These are phyloP conservation scores for Choricystis sp. DNA, from an alignment of 139 green algal species.

Conservation along the genomic window DNA sequence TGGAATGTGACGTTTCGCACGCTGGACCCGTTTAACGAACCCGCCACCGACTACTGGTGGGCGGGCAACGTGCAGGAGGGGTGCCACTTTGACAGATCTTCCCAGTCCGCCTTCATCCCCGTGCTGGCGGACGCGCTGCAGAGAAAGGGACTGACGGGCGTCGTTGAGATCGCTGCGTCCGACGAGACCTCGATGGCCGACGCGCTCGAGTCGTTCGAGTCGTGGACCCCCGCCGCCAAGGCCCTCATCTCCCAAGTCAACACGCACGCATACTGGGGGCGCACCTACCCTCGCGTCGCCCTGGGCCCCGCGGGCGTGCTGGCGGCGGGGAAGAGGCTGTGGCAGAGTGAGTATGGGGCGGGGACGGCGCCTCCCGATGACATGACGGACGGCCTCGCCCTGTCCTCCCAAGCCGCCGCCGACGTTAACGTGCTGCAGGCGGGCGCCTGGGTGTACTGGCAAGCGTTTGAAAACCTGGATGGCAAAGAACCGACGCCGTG, in stretches of 20 bases:
- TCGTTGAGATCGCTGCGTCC: slow-evolving; percentile 5
- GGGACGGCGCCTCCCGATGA: slow-evolving; percentile 1
- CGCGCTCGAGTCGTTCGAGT: neutral
- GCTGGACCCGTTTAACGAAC: slow-evolving; percentile 25
- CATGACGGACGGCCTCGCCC: slow-evolving; percentile 7
- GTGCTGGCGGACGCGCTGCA: slow-evolving; percentile 1
- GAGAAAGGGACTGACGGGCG: neutral
- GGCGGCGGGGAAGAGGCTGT: slow-evolving; percentile 13
- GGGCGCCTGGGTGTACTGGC: slow-evolving; percentile 17
- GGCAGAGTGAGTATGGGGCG: slow-evolving; percentile 16
- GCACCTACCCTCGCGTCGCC: neutral
- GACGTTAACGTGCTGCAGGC: slow-evolving; percentile 15
- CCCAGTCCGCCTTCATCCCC: slow-evolving; percentile 8
- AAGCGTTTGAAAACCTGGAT: slow-evolving; percentile 8
- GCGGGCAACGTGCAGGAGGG: slow-evolving; percentile 18
- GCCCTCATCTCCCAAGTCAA: slow-evolving; percentile 4
- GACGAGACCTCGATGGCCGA: slow-evolving; percentile 10
- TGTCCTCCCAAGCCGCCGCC: slow-evolving; percentile 5
- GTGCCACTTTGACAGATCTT: slow-evolving; percentile 9
- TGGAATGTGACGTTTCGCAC: slow-evolving; percentile 6
- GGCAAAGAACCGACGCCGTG: slow-evolving; percentile 1
- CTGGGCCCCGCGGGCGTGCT: neutral
- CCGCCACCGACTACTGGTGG: slow-evolving; percentile 12
- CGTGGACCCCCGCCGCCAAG: neutral
- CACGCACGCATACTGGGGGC: slow-evolving; percentile 6